Conservation (phyloP, 305 asterid genomes). For the Lippia alba region DNA sequence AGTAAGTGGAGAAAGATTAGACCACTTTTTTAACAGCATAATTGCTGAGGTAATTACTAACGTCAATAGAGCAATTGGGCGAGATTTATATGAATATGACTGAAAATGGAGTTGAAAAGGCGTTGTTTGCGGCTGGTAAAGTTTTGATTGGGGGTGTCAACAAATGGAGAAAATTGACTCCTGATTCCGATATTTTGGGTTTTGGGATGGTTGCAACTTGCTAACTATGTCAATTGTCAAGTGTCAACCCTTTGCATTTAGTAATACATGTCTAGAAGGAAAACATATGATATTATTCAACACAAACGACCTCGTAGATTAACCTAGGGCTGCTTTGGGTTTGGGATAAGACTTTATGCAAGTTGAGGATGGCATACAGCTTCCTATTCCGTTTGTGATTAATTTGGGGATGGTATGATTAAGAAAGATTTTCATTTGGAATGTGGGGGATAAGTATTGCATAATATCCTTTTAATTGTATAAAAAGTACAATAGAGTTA, state of each 20-base stretch:
- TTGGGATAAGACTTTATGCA: not conserved
- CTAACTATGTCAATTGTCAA: too few relatives aligned
- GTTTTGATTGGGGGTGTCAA: conserved; percentile 27
- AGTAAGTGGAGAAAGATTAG: not conserved
- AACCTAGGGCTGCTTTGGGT: not conserved
- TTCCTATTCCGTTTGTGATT: too few relatives aligned
- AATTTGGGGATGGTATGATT: too few relatives aligned
- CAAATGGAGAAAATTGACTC: conserved; percentile 20
- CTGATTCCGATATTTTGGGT: not conserved
- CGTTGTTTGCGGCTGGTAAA: conserved; percentile 25
- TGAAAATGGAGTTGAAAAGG: conserved; percentile 42
- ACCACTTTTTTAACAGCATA: conserved; percentile 7
- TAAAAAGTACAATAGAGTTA: too few relatives aligned
- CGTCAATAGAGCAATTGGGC: conserved; percentile 3
- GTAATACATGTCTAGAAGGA: not conserved
- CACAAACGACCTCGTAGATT: not conserved
- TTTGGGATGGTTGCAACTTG: not conserved
- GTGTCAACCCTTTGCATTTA: not conserved
- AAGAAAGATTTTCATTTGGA: too few relatives aligned
- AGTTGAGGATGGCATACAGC: not conserved
- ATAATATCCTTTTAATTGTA: too few relatives aligned
- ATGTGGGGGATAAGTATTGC: too few relatives aligned
- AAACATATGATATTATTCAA: not conserved
- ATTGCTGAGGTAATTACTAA: conserved; percentile 24
- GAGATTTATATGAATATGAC: not conserved